Conservation (phyloP, 306 rosid genomes). For the Malus sieversii region DNA sequence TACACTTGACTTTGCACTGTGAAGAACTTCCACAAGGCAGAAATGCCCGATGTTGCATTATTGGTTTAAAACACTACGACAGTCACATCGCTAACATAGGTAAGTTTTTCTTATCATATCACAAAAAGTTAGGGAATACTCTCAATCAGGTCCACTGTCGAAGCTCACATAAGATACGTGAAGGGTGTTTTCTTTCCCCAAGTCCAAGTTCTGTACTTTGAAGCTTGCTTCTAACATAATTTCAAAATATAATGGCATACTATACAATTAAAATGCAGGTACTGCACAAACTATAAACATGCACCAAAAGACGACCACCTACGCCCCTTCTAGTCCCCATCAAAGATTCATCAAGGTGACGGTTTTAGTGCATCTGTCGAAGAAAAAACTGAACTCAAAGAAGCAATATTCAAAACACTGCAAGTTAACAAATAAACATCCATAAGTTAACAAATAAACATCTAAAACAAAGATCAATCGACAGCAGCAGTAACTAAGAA, state of each 20-base stretch:
- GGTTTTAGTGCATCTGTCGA: conserved; percentile 13
- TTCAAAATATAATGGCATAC: not conserved
- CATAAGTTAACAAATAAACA: not conserved
- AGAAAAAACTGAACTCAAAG: conserved; percentile 32
- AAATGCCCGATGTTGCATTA: not conserved
- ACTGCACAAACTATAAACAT: not conserved
- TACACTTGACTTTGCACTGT: too few species aligned
- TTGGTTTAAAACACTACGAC: too few species aligned
- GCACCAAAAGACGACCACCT: not conserved
- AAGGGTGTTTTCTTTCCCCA: not conserved
- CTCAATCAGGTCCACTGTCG: not conserved
- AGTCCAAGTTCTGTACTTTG: not conserved
- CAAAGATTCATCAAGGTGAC: conserved; percentile 8
- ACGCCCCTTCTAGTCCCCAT: not conserved
- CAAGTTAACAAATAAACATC: not conserved
- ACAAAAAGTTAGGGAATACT: not conserved
- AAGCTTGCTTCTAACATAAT: conserved; percentile 1
- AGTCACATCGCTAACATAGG: rapidly evolving
- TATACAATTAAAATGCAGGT: not conserved
- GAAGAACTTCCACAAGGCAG: too few species aligned
- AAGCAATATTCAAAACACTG: not conserved
- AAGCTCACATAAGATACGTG: not conserved
- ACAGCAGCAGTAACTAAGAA: not conserved
- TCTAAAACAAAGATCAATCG: not conserved
- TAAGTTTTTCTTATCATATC: too few species aligned